Evolutionary conservation across 2,329 filamentous ascomycete species (phyloP).

Genomic region (Colletotrichum sp.): DNA sequence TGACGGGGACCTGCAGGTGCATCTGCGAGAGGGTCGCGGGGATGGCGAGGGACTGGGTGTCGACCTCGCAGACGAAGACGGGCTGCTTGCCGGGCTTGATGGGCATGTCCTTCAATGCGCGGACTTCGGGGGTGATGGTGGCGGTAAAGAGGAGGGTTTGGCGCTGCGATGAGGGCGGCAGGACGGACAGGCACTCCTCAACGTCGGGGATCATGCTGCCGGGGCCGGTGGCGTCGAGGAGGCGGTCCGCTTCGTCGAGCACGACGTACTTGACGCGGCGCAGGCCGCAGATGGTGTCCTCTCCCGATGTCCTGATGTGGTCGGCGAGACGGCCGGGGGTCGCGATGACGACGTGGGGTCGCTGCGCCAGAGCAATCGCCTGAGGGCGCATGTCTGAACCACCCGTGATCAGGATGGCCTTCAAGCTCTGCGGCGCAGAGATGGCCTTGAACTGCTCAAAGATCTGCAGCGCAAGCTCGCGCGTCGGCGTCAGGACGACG

Average conservation of each 20-base stretch:
- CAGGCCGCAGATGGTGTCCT: constrained; percentile 86
- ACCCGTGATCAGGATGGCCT: constrained; percentile 88
- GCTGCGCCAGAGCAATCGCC: constrained; percentile 79
- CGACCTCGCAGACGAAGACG: constrained; percentile 88
- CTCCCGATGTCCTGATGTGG: constrained; percentile 88
- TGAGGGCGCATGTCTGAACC: constrained; percentile 92
- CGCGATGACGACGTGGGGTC: constrained; percentile 92
- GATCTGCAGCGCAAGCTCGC: constrained; percentile 93
- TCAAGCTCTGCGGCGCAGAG: constrained; percentile 84
- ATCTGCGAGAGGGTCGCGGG: constrained; percentile 82
- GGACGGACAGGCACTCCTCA: constrained; percentile 81
- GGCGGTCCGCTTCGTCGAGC: constrained; percentile 92
- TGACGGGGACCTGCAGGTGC: constrained; percentile 87
- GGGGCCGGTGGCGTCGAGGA: constrained; percentile 73
- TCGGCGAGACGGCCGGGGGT: constrained; percentile 93
- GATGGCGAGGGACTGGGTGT: constrained; percentile 76
- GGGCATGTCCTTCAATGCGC: constrained; percentile 81
- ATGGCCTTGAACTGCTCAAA: constrained; percentile 96
- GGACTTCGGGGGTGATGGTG: constrained; percentile 91
- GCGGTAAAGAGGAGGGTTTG: constrained; percentile 97
- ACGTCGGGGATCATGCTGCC: constrained; percentile 96
- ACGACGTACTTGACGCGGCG: constrained; percentile 84
- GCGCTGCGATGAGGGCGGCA: constrained; percentile 79
- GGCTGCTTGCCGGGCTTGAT: constrained; percentile 72
- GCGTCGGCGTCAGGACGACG: constrained; percentile 86